These are phyloP conservation scores for Debaryomyces coudertii DNA, from an alignment of 1,139 yeast species.

Conservation along the genomic window DNA sequence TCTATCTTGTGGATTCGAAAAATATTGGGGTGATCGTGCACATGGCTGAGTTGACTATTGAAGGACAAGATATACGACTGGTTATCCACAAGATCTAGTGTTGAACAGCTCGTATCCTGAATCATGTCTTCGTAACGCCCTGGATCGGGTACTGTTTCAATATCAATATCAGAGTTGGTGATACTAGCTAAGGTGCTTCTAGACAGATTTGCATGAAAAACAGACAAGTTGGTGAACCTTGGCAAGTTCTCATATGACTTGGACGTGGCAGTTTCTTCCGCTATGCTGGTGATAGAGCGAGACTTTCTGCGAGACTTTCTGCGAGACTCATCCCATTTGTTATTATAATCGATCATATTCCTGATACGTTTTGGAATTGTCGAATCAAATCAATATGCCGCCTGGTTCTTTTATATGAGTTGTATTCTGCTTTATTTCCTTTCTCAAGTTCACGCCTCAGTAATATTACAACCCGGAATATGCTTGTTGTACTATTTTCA, in stretches of 20 bases:
- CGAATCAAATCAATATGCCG: neutral
- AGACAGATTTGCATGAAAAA: neutral
- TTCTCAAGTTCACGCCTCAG: neutral
- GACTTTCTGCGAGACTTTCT: constrained; percentile 17
- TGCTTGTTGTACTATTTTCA: neutral
- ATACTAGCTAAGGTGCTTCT: neutral
- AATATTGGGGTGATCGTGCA: constrained; percentile 10
- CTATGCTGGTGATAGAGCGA: constrained; percentile 14
- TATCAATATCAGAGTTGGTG: neutral
- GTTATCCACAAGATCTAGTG: neutral
- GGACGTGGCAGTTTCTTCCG: constrained; percentile 9
- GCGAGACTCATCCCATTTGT: constrained; percentile 7
- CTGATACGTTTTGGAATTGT: neutral
- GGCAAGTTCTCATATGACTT: neutral
- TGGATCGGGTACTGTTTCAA: neutral
- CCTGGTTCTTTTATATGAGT: neutral
- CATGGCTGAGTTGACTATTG: constrained; percentile 6
- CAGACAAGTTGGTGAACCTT: constrained; percentile 4
- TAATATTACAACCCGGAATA: neutral
- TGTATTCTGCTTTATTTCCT: neutral
- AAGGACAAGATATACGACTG: constrained; percentile 12
- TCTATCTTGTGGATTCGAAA: constrained; percentile 18
- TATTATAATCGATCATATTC: constrained; percentile 10
- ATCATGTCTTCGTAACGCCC: neutral
- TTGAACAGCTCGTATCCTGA: neutral